These are phyloP conservation scores for Debaryomyces maramus DNA, from an alignment of 805 yeast genomes.

Conservation along the genomic window DNA sequence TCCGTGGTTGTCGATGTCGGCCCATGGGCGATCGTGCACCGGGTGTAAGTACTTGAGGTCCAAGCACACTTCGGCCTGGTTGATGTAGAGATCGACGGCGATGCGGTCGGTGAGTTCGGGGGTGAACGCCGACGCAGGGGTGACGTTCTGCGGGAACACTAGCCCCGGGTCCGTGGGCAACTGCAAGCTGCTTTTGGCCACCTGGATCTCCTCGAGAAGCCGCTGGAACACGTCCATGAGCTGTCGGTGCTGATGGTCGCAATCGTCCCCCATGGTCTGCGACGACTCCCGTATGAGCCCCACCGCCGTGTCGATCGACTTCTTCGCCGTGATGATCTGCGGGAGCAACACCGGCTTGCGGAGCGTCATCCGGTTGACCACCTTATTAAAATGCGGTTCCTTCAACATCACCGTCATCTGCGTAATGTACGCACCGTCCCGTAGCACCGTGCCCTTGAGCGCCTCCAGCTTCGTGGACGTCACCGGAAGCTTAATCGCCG, in stretches of 20 bases:
- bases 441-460: conserved; percentile 58
- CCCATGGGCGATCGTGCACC: conserved; percentile 64
- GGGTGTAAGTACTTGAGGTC: conserved; percentile 54
- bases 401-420: conserved; percentile 46
- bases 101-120: conserved; percentile 49
- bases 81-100: conserved; percentile 57
- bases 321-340: conserved; percentile 50
- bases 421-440: conserved; percentile 54
- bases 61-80: conserved; percentile 61
- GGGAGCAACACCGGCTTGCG: conserved; percentile 37
- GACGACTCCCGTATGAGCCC: conserved; percentile 21
- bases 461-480: conserved; percentile 54
- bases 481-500: conserved; percentile 54
- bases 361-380: conserved; percentile 27
- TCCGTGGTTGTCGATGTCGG: conserved; percentile 47
- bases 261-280: conserved; percentile 9
- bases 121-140: conserved; percentile 36
- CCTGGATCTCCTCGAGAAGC: conserved; percentile 25
- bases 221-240: conserved; percentile 25
- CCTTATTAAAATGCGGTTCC: conserved; percentile 41
- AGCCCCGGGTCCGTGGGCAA: conserved; percentile 50
- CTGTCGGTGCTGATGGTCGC: conserved; percentile 9
- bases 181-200: conserved; percentile 36
- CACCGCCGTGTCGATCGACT: conserved; percentile 38
- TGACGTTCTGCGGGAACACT: conserved; percentile 57